Base-by-base conservation (phyloP, 73 alveolate genomes). In the Blepharisma japonicum region DNA sequence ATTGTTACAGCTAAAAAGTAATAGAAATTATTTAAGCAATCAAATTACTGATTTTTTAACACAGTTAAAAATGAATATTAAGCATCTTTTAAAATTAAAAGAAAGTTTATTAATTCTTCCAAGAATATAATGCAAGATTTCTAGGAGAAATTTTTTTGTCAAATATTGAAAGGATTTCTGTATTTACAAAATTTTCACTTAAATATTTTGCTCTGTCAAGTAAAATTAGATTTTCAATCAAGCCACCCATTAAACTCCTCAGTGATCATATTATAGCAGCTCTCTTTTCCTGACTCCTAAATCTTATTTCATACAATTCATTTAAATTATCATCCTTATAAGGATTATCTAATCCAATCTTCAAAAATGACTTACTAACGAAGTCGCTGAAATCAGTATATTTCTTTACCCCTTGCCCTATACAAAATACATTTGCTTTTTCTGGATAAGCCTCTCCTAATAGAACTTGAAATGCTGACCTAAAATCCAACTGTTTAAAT, bases 201-300 rank as follows among this genome's bases (percentile, higher is more conserved):
- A 70, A 45, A 25, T 38, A 70, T 45, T 14, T 7, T 45, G 27
- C 76, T 45, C 80, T 23, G 66, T 70, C 80, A 9, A 70, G 61
- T 14, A 70, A n/a, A n/a, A 70, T 70, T 7, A 70, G 80, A 70
- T 70, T 70, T 70, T 70, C 80, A n/a, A 70, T 45, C 11, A 45
- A 21, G 2, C 80, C 66, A 2, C 71, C 23, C 23, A 70, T 18
- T 11, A 39, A n/a, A 45, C 66, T 45, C n/a, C 80, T 9, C 9
- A 70, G 61, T 70, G 61, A 7, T 6, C 80, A 70, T 70, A 70
- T 18, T 1, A 45, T 45, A 14, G 80, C 23, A 70, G 46, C 61
- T 70, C 5, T 39, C 42, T 70, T 70, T 18, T n/a, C 61, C 14
- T n/a, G 27, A 38, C 3, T 3, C 5, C 27, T 25, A 45, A 70